Conservation (phyloP, 345 rosid species). For the Angophora floribunda region DNA sequence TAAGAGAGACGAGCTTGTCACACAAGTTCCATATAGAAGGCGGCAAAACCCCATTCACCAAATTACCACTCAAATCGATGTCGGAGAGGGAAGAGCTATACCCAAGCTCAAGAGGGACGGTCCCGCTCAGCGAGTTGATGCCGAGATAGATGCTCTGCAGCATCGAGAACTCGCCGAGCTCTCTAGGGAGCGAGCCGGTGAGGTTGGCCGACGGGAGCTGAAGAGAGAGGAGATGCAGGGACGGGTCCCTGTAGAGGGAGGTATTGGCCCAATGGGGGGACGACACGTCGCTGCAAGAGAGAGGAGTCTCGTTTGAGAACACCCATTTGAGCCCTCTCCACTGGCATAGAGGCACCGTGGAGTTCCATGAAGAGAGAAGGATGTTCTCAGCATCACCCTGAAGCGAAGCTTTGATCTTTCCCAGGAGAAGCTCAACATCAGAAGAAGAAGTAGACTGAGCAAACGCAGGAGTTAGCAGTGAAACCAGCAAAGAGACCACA, state of each 20-base stretch:
- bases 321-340: constrained; percentile 99
- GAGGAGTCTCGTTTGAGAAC: constrained; percentile 10
- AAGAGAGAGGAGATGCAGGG: constrained; percentile 67
- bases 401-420: constrained; percentile 61
- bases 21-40: constrained; percentile 96
- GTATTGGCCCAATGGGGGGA: constrained; percentile 61
- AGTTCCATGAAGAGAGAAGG: constrained; percentile 89
- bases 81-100: constrained; percentile 75
- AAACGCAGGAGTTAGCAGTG: background rate
- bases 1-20: constrained; percentile 57
- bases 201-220: constrained; percentile 97
- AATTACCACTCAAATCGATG: constrained; percentile 66
- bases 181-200: constrained; percentile 83
- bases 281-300: constrained; percentile 48
- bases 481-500: constrained; percentile 15
- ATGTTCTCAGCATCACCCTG: constrained; percentile 79
- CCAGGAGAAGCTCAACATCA: constrained; percentile 70
- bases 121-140: constrained; percentile 70
- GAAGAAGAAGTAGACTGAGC: constrained; percentile 29
- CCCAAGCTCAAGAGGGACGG: constrained; percentile 89
- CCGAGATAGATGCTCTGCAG: constrained; percentile 73
- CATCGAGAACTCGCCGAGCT: constrained; percentile 84
- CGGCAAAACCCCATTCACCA: constrained; percentile 49
- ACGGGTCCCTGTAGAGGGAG: constrained; percentile 63
- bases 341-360: constrained; percentile 81